A percentile compares a stretch with the other conserved stretches of the same genome.
These are phyloP conservation scores for Aspergillus sp. DNA, from an alignment of 2,329 filamentous ascomycete species.

Conservation along the genomic window DNA sequence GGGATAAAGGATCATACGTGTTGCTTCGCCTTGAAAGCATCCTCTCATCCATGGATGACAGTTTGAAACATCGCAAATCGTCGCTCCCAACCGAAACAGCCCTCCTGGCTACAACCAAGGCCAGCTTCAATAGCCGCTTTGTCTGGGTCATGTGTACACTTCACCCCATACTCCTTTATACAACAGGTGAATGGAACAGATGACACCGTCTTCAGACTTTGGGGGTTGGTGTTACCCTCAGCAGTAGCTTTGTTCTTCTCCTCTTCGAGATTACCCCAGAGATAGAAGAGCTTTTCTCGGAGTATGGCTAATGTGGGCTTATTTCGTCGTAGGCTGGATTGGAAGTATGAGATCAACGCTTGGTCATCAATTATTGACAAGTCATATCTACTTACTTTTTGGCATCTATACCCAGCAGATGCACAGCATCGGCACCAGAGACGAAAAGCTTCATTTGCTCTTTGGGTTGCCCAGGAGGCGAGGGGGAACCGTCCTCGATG, in stretches of 20 bases:
- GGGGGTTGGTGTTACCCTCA: slow-evolving; percentile 9
- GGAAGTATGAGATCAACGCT: background rate
- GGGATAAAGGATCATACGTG: background rate
- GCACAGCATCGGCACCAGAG: slow-evolving; percentile 53
- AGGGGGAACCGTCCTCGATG: slow-evolving; percentile 62
- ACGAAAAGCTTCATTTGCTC: slow-evolving; percentile 64
- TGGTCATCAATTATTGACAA: too few relatives aligned
- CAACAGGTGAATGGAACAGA: slow-evolving; percentile 66
- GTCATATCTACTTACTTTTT: slow-evolving; percentile 42
- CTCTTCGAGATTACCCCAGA: slow-evolving; percentile 87
- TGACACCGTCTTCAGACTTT: slow-evolving; percentile 26
- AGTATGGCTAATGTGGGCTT: slow-evolving; percentile 47
- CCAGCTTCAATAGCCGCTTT: slow-evolving; percentile 31
- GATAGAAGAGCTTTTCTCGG: slow-evolving; percentile 65
- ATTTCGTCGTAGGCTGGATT: slow-evolving; percentile 53
- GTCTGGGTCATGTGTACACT: slow-evolving; percentile 32
- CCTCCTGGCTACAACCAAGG: slow-evolving; percentile 35
- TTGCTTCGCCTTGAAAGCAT: background rate
- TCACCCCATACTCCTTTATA: slow-evolving; percentile 65
- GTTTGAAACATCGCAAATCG: slow-evolving; percentile 63
- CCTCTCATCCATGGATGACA: slow-evolving; percentile 40
- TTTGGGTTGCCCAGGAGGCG: slow-evolving; percentile 30
- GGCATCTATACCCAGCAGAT: slow-evolving; percentile 53
- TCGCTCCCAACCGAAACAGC: slow-evolving; percentile 54
- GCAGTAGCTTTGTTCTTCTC: slow-evolving; percentile 44